Conservation (phyloP, 441 rosid genomes). For the Arabidopsis hybrid region DNA sequence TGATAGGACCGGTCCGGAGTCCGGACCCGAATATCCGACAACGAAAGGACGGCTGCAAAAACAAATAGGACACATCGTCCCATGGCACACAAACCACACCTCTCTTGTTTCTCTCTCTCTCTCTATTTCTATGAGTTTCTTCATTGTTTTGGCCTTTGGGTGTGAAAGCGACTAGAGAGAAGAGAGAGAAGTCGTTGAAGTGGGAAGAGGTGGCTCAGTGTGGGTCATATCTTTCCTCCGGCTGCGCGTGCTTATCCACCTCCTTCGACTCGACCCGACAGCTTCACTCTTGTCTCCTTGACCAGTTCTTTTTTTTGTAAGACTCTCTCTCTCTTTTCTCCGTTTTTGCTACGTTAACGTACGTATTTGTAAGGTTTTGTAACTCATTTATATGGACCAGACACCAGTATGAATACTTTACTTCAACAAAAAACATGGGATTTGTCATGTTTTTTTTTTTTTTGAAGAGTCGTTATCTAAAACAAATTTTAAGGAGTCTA, state of each 20-base stretch:
- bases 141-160: slow-evolving; percentile 30
- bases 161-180: slow-evolving; percentile 47
- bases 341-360: slow-evolving; percentile 4
- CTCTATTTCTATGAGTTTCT: slow-evolving; percentile 13
- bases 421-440: slow-evolving; percentile 15
- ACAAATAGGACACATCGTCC: slow-evolving; percentile 39
- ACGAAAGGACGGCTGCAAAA: slow-evolving; percentile 45
- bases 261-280: slow-evolving; percentile 41
- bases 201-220: slow-evolving; percentile 35
- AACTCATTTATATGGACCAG: slow-evolving; percentile 31
- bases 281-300: slow-evolving; percentile 43
- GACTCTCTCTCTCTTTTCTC: background rate
- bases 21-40: slow-evolving; percentile 43
- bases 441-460: background rate
- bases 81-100: slow-evolving; percentile 37
- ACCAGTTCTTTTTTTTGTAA: slow-evolving; percentile 11
- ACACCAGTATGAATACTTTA: slow-evolving; percentile 29
- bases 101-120: background rate
- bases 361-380: slow-evolving; percentile 19
- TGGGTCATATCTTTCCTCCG: slow-evolving; percentile 39
- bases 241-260: slow-evolving; percentile 47
- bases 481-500: background rate
- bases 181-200: slow-evolving; percentile 30
- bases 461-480: too few relatives aligned
- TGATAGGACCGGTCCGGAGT: slow-evolving; percentile 41